These are phyloP conservation scores for Xylaria venustula DNA, from an alignment of 495 filamentous ascomycete species.

Conservation along the genomic window DNA sequence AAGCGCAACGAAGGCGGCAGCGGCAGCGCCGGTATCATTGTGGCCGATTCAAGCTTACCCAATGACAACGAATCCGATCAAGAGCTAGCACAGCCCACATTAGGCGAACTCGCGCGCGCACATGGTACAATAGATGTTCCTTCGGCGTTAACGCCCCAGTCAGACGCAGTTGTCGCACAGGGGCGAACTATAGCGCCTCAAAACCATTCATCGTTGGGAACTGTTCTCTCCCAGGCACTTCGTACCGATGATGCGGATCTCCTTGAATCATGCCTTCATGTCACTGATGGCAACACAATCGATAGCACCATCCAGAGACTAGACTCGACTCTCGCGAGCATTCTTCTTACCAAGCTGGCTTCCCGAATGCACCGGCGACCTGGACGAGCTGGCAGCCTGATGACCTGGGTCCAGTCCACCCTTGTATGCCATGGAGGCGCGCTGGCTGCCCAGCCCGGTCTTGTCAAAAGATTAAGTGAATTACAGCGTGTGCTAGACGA, in stretches of 20 bases:
- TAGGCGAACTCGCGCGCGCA: slow-evolving; percentile 81
- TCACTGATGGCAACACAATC: slow-evolving; percentile 69
- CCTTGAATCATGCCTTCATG: slow-evolving; percentile 88
- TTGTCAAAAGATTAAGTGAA: slow-evolving; percentile 71
- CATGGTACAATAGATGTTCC: slow-evolving; percentile 78
- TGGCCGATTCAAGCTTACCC: slow-evolving; percentile 47
- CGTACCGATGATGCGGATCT: slow-evolving; percentile 84
- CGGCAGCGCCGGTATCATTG: slow-evolving; percentile 31
- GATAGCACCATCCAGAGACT: slow-evolving; percentile 86
- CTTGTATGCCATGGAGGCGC: slow-evolving; percentile 93
- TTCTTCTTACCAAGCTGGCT: slow-evolving; percentile 77
- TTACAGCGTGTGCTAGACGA: slow-evolving; percentile 83
- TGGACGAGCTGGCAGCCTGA: slow-evolving; percentile 84
- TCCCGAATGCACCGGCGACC: slow-evolving; percentile 84
- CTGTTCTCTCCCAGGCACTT: slow-evolving; percentile 87
- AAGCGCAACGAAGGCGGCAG: slow-evolving; percentile 16
- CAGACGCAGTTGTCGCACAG: slow-evolving; percentile 29
- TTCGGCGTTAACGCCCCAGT: slow-evolving; percentile 50
- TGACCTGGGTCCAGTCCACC: slow-evolving; percentile 95
- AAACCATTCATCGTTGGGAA: slow-evolving; percentile 77
- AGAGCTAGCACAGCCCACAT: slow-evolving; percentile 62
- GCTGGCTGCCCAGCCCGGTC: slow-evolving; percentile 74
- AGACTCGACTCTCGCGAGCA: slow-evolving; percentile 75
- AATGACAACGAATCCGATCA: slow-evolving; percentile 50
- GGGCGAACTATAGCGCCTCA: slow-evolving; percentile 52